Percentiles rank a stretch among this genome's conserved stretches.
These are phyloP conservation scores for Cyberlindnera sargentensis DNA, from an alignment of 805 yeast genomes.

Conservation along the genomic window DNA sequence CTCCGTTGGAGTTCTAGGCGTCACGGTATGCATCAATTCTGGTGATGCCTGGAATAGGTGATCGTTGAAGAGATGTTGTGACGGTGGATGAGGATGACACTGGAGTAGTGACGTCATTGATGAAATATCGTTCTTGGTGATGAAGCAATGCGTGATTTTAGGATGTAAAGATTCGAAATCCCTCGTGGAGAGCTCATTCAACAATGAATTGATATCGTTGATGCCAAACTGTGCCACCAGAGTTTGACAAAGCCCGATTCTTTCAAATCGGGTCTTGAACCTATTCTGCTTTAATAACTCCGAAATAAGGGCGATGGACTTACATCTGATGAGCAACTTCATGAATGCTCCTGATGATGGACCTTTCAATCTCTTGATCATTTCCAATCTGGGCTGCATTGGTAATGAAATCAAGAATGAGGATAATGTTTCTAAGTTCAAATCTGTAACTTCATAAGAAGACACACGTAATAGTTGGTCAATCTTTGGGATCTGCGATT, in stretches of 20 bases:
- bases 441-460: constrained; percentile 4
- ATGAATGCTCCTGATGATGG: not conserved
- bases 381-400: not conserved
- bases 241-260: constrained; percentile 1
- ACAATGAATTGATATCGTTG: constrained; percentile 3
- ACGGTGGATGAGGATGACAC: not conserved
- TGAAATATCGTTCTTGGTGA: not conserved
- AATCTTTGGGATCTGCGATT: not conserved
- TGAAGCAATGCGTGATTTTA: constrained; percentile 1
- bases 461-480: constrained; percentile 6
- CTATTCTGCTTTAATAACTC: not conserved
- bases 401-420: constrained; percentile 3
- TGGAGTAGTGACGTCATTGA: not conserved
- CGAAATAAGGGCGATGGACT: not conserved
- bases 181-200: not conserved
- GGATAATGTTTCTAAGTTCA: constrained; percentile 1
- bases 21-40: not conserved
- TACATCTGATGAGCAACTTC: constrained; percentile 1
- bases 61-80: not conserved
- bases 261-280: constrained; percentile 2
- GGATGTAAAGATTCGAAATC: constrained; percentile 7
- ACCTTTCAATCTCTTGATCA: not conserved
- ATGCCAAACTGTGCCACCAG: constrained; percentile 1
- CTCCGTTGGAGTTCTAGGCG: not conserved
- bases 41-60: not conserved